Base-by-base conservation (phyloP, 2,329 filamentous ascomycete genomes). In the Curvularia hawaiiensis region DNA sequence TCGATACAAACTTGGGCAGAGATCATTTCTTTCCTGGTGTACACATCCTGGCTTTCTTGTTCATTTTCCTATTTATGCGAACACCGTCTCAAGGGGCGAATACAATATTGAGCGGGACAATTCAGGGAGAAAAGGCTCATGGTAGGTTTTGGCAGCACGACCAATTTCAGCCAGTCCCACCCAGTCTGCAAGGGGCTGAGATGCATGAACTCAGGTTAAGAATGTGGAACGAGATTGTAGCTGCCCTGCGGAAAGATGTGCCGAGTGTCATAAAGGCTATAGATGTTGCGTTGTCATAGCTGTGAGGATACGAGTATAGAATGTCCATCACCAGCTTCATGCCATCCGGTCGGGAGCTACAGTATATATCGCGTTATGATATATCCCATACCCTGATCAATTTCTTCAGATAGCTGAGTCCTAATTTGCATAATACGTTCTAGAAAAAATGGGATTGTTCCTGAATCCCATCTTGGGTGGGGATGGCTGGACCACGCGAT, bases 141-240 rank as follows among this genome's bases (percentile, higher is more conserved):
- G 74, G 71, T 7, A 63, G 70, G 11, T 77, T 77, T 46, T 78
- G 74, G 73, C 65, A 74, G 50, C 61, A 71, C 38, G 74, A 77
- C 48, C 54, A 61, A 47, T 62, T 77, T 7, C 64, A 71, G 54
- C 71, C 74, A 11, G 48, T 69, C n/a, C 59, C 68, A 18, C 63
- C 65, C 18, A 67, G 66, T 55, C 43, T 78, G 33, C 55, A 63
- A 12, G 75, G 74, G 6, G 58, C 67, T 31, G 67, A 69, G 47
- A 76, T 75, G 54, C 70, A 71, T 56, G 64, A 67, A 40, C 52
- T 75, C 45, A 65, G 60, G 4, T 43, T 54, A 47, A 68, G 67
- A 28, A 58, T 77, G 11, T 77, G 74, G 69, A 49, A 64, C 14
- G 75, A 77, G 56, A 70, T 77, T 56, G 50, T 76, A 2, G 64